phyloP scores from a whole-genome alignment of 805 yeast genomes.

The Candida tallmaniae region DNA sequence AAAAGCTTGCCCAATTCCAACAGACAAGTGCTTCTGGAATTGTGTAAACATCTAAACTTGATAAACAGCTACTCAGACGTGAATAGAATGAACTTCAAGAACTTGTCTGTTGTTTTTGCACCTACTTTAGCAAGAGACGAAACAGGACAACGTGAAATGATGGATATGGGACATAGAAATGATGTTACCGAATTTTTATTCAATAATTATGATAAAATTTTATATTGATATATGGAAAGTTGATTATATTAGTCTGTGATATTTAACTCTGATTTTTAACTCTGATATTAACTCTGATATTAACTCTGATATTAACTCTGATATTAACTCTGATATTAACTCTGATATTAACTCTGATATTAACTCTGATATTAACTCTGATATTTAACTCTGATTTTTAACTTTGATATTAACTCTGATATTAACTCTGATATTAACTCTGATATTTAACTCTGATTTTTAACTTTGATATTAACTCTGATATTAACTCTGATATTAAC shows the following conservation, averaged over 20 bases:
- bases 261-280: background rate
- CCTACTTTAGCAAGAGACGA: constrained; percentile 83
- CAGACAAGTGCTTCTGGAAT: constrained; percentile 45
- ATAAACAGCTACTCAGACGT: constrained; percentile 49
- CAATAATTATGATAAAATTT: constrained; percentile 30
- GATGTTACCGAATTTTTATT: constrained; percentile 72
- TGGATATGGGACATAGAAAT: constrained; percentile 79
- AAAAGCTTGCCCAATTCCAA: constrained; percentile 64
- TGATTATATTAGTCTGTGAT: background rate
- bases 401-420: too few species aligned
- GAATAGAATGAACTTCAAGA: constrained; percentile 80
- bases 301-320: too few species aligned
- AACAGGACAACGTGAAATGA: constrained; percentile 75
- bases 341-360: too few species aligned
- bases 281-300: too few species aligned
- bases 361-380: too few species aligned
- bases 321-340: too few species aligned
- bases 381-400: too few species aligned
- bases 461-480: too few species aligned
- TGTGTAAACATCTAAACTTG: constrained; percentile 61
- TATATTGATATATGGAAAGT: constrained; percentile 1
- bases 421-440: too few species aligned
- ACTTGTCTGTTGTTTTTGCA: constrained; percentile 88
- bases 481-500: too few species aligned
- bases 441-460: too few species aligned